These are phyloP conservation scores for Yarrowia porcina DNA, from an alignment of 805 yeast genomes.

Conservation along the genomic window DNA sequence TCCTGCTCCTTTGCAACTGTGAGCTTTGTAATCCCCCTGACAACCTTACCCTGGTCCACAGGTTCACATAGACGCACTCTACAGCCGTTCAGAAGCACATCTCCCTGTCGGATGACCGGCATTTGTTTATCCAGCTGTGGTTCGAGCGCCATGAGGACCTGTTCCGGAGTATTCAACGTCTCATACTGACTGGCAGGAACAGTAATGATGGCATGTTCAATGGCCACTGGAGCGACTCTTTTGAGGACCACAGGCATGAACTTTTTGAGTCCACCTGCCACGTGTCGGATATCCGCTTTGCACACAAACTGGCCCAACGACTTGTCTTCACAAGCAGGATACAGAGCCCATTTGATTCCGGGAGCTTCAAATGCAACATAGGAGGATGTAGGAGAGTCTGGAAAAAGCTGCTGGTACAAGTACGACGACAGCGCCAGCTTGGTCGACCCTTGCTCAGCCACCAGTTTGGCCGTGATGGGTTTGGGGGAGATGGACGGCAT, in stretches of 20 bases:
- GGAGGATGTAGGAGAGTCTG: background rate
- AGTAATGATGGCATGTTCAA: conserved; percentile 44
- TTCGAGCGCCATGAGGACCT: conserved; percentile 5
- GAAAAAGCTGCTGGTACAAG: background rate
- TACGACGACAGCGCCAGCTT: background rate
- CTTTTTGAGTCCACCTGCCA: conserved; percentile 24
- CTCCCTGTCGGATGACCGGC: conserved; percentile 44
- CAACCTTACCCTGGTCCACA: conserved; percentile 59
- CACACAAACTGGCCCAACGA: background rate
- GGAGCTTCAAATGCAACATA: conserved; percentile 18
- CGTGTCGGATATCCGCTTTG: conserved; percentile 13
- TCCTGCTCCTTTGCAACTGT: conserved; percentile 46
- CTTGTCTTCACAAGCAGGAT: background rate
- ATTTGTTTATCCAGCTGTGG: conserved; percentile 36
- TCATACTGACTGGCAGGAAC: conserved; percentile 50
- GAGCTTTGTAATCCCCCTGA: conserved; percentile 46
- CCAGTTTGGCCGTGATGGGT: conserved; percentile 20
- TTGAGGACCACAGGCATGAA: conserved; percentile 28
- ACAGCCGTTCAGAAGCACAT: conserved; percentile 47
- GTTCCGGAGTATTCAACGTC: conserved; percentile 27
- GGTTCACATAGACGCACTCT: conserved; percentile 66
- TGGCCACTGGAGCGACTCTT: conserved; percentile 30
- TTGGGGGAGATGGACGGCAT: conserved; percentile 22
- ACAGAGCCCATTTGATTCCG: conserved; percentile 21
- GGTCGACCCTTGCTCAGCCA: conserved; percentile 8